Evolutionary conservation across 1,139 yeast species (phyloP), one percentile per base, ranked within the genome.

Genomic region (Kluyveromyces marxianus): DNA sequence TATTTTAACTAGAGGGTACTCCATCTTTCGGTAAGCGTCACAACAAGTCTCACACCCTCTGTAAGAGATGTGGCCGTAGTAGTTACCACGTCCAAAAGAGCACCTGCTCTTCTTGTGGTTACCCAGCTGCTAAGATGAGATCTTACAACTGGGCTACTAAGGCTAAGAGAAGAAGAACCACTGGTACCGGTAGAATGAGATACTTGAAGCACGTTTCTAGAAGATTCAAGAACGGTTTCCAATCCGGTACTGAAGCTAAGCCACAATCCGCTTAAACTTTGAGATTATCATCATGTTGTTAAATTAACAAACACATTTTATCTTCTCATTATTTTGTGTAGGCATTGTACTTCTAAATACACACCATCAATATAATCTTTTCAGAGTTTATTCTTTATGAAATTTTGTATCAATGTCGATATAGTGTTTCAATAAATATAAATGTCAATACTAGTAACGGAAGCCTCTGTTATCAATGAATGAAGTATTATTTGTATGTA

Each of bases 1-100:
- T 32, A 7, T 10, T 41, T 48, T 40, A 46, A 53, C 67, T 70
- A 88, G 96, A 92, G 90, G 98, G 98, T 88, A 92, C 98, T 76
- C 96, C 97, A 81, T 88, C 97, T 75, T 84, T 88, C 82, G 97
- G 98, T 84, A 92, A 90, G 81, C 89, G 95, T 77, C 97, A 92
- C 89, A 90, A 87, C 94, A 94, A 94, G 82, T 84, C 97, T 73
- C 99, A 92, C 89, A 86, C 95, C 72, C 81, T 90, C 77, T 94
- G 99, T 83, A 88, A 84, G 83, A 89, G 97, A 85, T 92, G 99
- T 81, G 97, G 97, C 69, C 78, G 81, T 71, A 96, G 97, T 81
- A 84, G 97, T 57, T 92, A 90, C 95, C 98, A 94, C 81, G 76
- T 84, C 74, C 98, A 92, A 81, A 92, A 90, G 95, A 85, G 88